Evolutionary conservation across 768 basidiomycete species (phyloP).

Genomic region (Kwoniella sp.): DNA sequence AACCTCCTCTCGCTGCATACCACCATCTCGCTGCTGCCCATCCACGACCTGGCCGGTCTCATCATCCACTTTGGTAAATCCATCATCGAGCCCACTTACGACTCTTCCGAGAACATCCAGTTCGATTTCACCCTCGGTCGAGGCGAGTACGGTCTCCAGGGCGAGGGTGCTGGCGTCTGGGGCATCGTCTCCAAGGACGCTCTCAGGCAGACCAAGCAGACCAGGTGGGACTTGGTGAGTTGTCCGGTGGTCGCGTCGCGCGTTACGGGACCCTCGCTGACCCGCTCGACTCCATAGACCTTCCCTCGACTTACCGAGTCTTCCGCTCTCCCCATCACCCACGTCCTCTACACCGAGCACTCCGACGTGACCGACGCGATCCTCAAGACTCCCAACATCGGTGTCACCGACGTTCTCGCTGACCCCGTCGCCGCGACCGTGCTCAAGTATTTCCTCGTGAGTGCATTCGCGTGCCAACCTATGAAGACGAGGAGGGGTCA

Average conservation of each 20-base stretch:
- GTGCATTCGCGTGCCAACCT: constrained; percentile 40
- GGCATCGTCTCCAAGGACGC: constrained; percentile 77
- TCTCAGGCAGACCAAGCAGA: constrained; percentile 62
- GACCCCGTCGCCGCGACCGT: constrained; percentile 65
- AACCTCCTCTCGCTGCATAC: constrained; percentile 73
- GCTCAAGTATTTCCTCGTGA: constrained; percentile 79
- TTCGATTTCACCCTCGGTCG: constrained; percentile 70
- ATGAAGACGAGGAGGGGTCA: too few relatives aligned
- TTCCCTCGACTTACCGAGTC: constrained; percentile 68
- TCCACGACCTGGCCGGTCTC: constrained; percentile 73
- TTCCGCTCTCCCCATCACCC: constrained; percentile 57
- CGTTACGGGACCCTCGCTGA: background rate
- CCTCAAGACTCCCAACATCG: constrained; percentile 59
- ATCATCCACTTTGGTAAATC: constrained; percentile 61
- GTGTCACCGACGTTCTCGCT: constrained; percentile 61
- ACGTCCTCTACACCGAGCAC: constrained; percentile 80
- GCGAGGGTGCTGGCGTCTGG: constrained; percentile 69
- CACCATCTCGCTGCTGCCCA: constrained; percentile 69
- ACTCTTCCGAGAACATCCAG: constrained; percentile 63
- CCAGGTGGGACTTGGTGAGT: constrained; percentile 82
- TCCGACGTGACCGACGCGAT: constrained; percentile 78
- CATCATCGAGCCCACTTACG: constrained; percentile 71
- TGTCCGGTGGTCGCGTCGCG: background rate
- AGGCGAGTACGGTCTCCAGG: constrained; percentile 53
- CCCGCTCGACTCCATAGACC: constrained; percentile 55